Percentiles rank a stretch among this genome's conserved stretches.
Evolutionary conservation across 192 early-diverging fungal species (phyloP).

Genomic region (Linnemannia exigua): DNA sequence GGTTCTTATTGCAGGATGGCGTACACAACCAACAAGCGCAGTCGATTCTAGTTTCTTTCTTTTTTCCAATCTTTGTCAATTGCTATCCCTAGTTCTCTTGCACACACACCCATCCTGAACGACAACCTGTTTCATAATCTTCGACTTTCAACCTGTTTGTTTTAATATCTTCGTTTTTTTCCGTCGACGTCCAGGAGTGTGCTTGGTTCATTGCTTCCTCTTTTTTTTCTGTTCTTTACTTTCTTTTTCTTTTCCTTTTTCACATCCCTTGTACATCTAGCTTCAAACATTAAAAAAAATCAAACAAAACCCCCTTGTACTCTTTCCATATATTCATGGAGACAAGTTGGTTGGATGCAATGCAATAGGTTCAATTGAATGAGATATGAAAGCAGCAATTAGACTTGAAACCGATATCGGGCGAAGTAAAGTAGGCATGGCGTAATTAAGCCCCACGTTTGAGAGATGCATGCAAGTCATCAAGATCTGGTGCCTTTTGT

Average conservation of each 20-base stretch:
- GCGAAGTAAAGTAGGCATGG: too few relatives aligned
- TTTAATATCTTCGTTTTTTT: slow-evolving; percentile 34
- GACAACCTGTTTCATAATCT: slow-evolving; percentile 50
- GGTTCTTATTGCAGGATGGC: not conserved
- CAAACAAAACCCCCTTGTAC: slow-evolving; percentile 4
- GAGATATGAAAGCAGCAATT: not conserved
- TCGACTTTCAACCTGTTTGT: slow-evolving; percentile 31
- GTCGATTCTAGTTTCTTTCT: not conserved
- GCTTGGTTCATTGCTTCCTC: not conserved
- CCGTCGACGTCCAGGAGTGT: slow-evolving; percentile 29
- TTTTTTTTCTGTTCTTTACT: not conserved
- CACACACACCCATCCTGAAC: slow-evolving; percentile 24
- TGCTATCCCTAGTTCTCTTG: not conserved
- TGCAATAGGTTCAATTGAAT: not conserved
- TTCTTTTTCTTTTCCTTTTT: slow-evolving; percentile 20
- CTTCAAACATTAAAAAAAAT: slow-evolving; percentile 32
- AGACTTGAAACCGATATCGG: too few relatives aligned
- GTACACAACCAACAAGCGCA: not conserved
- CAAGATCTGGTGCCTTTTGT: not conserved
- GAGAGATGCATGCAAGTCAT: too few relatives aligned
- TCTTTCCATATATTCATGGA: not conserved
- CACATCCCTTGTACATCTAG: slow-evolving; percentile 53
- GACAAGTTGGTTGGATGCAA: not conserved
- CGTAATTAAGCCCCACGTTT: too few relatives aligned
- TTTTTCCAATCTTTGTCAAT: not conserved